These are phyloP conservation scores for Lichtheimia corymbifera DNA, from an alignment of 371 early-diverging fungal genomes.

Conservation along the genomic window DNA sequence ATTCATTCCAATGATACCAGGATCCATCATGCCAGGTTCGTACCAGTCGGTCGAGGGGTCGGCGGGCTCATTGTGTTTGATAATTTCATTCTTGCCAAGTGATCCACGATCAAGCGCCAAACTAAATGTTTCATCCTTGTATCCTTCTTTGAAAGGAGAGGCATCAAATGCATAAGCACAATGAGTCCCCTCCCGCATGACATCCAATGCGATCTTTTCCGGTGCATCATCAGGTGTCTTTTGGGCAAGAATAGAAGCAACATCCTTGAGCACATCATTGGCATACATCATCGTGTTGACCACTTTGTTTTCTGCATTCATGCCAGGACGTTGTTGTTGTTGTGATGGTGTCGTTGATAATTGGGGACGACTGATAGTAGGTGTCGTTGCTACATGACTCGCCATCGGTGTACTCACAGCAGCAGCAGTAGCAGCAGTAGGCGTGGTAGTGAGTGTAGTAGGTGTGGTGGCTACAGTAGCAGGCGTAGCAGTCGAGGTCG, in stretches of 20 bases:
- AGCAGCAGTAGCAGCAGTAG: background rate
- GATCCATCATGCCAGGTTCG: constrained; percentile 38
- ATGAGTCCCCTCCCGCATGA: background rate
- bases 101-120: constrained; percentile 4
- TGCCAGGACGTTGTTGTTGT: constrained; percentile 27
- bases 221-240: background rate
- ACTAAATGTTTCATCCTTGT: constrained; percentile 32
- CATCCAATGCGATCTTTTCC: background rate
- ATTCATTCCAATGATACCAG: constrained; percentile 19
- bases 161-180: constrained; percentile 16
- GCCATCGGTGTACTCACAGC: background rate
- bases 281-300: constrained; percentile 31
- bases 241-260: constrained; percentile 22
- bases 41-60: constrained; percentile 25
- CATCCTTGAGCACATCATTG: constrained; percentile 40
- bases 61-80: background rate
- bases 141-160: constrained; percentile 37
- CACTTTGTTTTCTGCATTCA: constrained; percentile 35
- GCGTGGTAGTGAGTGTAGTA: background rate
- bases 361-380: background rate
- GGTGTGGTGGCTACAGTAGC: background rate
- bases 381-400: constrained; percentile 10
- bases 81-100: constrained; percentile 3
- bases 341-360: constrained; percentile 2
- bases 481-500: background rate